Base-by-base conservation (phyloP, 352 stramenopile species). In the Phytophthora melonis region DNA sequence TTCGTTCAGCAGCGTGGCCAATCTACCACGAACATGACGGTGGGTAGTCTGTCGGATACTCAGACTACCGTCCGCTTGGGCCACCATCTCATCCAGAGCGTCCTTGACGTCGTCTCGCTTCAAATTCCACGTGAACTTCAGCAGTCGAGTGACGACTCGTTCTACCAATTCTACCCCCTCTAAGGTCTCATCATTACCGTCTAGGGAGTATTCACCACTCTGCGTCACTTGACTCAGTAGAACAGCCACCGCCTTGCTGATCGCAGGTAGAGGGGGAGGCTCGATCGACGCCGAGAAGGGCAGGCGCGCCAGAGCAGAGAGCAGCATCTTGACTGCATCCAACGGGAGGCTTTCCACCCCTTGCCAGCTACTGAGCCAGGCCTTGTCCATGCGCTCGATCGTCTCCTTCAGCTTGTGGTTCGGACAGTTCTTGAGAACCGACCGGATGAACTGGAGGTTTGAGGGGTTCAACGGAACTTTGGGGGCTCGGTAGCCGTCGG, bases 111-210 rank as follows among this genome's bases (percentile, higher is more conserved):
- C 83, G n/a, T 75, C 68, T 47, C 64, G 47, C 11, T 88, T 79
- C 34, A 91, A 58, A 13, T 83, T 57, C 90, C 89, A 97, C 52
- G 80, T 83, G 66, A 94, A 94, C 63, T 93, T 93, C n/a, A 87
- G 63, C 47, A 93, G 41, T 18, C 86, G 74, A 50, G 49, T 64
- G 6, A 80, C 62, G 25, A 80, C 72, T 49, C 74, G 50, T 36
- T 84, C 76, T n/a, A 87, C 74, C 23, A 89, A 53, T 72, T 91
- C 80, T 2, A 83, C 73, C 2, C 59, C 63, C 30, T 82, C 72
- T 2, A 89, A 59, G 11, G 83, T 83, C 3, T 32, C 64, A 21
- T 85, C 72, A 25, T 79, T 81, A 11, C 83, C 83, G 58, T 91
- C 77, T 5, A 82, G 25, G 2, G 66, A 61, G 32, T 72, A 54